Base-by-base conservation (phyloP, 2,329 filamentous ascomycete species). In the Cyphellophora attinorum region DNA sequence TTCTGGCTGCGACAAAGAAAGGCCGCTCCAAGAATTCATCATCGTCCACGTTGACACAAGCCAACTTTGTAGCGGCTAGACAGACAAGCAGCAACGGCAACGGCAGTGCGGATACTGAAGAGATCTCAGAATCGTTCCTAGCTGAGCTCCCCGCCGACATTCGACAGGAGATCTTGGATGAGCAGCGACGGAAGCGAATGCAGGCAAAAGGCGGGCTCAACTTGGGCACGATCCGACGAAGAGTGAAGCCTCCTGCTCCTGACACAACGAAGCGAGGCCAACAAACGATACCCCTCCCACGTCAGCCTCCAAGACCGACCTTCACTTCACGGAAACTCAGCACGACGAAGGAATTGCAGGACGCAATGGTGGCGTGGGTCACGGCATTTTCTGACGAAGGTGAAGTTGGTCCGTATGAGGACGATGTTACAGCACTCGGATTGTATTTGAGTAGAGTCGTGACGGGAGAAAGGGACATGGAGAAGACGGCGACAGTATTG, bases 101-200 rank as follows among this genome's bases (percentile, higher is more conserved):
- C 40, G 5, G 49, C 38, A 49, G 50, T 12, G 44, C 48, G 10
- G 42, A 52, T 6, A 37, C 46, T 21, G 47, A 47, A 11, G 57
- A 54, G 31, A 56, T 85, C 3, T 80, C 85, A 38, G 65, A 73
- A 0, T 76, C 79, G 0, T 88, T 95, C 50, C 74, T 96, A 3
- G 76, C 80, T 1, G 85, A 86, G 11, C 65, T 96, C 1, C 89
- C 89, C 0, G 78, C 82, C 45, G 84, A 93, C 30, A 72, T 93
- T 30, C 76, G 83, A 10, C 66, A 62, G 11, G 88, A 96, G 57
- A 70, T 96, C 5, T 58, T 94, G 2, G 77, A 75, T 13, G 83
- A 93, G 49, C 79, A 88, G 51, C 70, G 68, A 19, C 72, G 71
- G 13, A 58, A 62, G 13, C 74, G 68, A n/a, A 63, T 80, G 13